Evolutionary conservation across 208 protist species (phyloP), one percentile per base, ranked within the genome.

Genomic region (Leishmania mexicana): DNA sequence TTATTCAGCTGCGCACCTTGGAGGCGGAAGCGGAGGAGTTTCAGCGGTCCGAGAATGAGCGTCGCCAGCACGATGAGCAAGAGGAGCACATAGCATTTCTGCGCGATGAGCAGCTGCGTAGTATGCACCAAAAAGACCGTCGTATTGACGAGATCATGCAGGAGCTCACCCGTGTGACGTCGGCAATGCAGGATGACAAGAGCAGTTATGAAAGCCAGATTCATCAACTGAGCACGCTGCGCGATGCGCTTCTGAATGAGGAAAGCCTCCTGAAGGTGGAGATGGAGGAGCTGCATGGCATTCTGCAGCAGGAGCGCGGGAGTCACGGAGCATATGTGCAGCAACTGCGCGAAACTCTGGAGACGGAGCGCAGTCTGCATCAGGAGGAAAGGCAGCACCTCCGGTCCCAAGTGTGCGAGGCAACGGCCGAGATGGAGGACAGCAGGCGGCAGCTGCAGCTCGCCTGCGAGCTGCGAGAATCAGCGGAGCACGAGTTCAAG

Each of bases 11-110:
- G 38, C 87, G 88, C 7, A 73, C 75, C 2, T 81, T 90, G 64
- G 95, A 98, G 70, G 82, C 75, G 38, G 88, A 95, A 51, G 92
- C 93, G 10, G 93, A 97, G 76, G 87, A 92, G 13, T 79, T 95
- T 77, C 88, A 94, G 81, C 80, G 83, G 60, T 79, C 68, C 58
- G 95, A 98, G 74, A 92, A 92, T 76, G 90, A 96, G 72, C 88
- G 89, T 6, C 90, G 93, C 57, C 92, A 95, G 62, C 78, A 84
- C 35, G 90, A 93, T 57, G 93, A 96, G 75, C 77, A 91, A 75
- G 89, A 95, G 84, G 95, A 97, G 80, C 88, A 86, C 68, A 84
- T 92, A 5, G 81, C 87, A 45, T 80, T 93, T 72, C 82, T 92
- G 79, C 91, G 91, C 47, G 95, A 96, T 76, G 91, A 95, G 79